Conservation (phyloP, 2,329 filamentous ascomycete genomes). For the Diaporthe humulicola region DNA sequence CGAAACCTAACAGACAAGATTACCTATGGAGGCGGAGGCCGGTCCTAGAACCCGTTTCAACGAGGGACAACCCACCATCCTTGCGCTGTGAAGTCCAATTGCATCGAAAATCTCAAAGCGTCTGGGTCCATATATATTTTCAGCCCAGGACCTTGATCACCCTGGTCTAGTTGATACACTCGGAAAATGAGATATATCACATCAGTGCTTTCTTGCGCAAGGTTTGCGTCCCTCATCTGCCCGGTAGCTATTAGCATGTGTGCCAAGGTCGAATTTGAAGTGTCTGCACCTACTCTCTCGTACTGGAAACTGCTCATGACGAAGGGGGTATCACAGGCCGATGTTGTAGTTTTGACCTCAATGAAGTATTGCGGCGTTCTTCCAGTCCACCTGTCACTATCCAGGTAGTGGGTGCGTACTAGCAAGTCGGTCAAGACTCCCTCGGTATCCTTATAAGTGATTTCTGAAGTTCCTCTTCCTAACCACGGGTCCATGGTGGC, state of each 20-base stretch:
- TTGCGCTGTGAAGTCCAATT: constrained; percentile 45
- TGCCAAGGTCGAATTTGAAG: too few relatives aligned
- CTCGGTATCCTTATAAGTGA: constrained; percentile 57
- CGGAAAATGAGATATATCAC: constrained; percentile 57
- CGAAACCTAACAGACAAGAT: too few relatives aligned
- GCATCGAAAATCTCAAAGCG: constrained; percentile 41
- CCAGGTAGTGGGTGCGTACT: constrained; percentile 51
- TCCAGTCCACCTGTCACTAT: constrained; percentile 44
- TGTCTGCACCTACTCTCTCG: constrained; percentile 49
- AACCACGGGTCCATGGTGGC: constrained; percentile 54
- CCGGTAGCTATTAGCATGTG: constrained; percentile 19
- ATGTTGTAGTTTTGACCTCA: constrained; percentile 65
- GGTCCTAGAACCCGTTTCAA: too few relatives aligned
- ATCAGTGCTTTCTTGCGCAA: constrained; percentile 29
- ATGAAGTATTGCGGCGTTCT: constrained; percentile 57
- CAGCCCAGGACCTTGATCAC: constrained; percentile 46
- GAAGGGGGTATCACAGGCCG: constrained; percentile 54
- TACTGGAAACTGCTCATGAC: constrained; percentile 62
- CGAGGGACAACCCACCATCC: constrained; percentile 40
- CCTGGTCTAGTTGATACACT: constrained; percentile 53
- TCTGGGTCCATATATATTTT: constrained; percentile 56
- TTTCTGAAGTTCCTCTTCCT: constrained; percentile 60
- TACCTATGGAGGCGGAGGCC: too few relatives aligned
- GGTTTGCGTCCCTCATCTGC: constrained; percentile 44
- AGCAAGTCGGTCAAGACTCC: constrained; percentile 52